phyloP scores from a whole-genome alignment of 2,329 filamentous ascomycete genomes.

The Aspergillus brunneoviolaceus region DNA sequence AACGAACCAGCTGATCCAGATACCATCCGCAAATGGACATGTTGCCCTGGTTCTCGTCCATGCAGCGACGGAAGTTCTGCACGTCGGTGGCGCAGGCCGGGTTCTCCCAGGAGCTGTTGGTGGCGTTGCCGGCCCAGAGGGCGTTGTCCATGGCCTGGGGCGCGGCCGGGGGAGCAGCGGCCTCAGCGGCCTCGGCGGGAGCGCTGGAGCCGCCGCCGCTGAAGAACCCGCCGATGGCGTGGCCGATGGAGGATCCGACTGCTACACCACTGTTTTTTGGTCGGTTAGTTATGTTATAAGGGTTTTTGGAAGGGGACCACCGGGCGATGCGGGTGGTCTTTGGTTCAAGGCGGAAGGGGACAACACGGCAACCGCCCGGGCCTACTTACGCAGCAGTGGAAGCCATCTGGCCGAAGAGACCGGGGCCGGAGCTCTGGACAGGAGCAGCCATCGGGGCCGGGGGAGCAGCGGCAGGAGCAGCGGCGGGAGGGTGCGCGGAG shows the following conservation, averaged over 20 bases:
- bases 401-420: conserved; percentile 95
- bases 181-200: conserved; percentile 53
- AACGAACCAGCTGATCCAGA: conserved; percentile 76
- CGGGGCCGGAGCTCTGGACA: conserved; percentile 65
- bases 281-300: conserved; percentile 5
- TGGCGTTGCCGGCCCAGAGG: conserved; percentile 49
- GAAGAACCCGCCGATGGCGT: conserved; percentile 90
- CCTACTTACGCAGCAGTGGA: conserved; percentile 88
- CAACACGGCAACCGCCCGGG: no score
- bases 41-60: conserved; percentile 92
- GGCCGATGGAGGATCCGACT: conserved; percentile 90
- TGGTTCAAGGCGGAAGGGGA: not conserved
- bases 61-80: conserved; percentile 86
- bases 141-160: conserved; percentile 51
- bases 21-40: conserved; percentile 98
- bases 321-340: no score
- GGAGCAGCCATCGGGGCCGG: conserved; percentile 38
- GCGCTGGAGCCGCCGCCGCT: conserved; percentile 65
- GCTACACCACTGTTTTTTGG: conserved; percentile 75
- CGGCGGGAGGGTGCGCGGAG: conserved; percentile 52
- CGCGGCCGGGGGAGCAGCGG: conserved; percentile 50
- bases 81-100: conserved; percentile 77
- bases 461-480: conserved; percentile 52
- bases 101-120: conserved; percentile 48
- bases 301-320: no score